Evolutionary conservation across 176 grass and related monocot genomes (phyloP).

Genomic region (Tuctoria greenei): DNA sequence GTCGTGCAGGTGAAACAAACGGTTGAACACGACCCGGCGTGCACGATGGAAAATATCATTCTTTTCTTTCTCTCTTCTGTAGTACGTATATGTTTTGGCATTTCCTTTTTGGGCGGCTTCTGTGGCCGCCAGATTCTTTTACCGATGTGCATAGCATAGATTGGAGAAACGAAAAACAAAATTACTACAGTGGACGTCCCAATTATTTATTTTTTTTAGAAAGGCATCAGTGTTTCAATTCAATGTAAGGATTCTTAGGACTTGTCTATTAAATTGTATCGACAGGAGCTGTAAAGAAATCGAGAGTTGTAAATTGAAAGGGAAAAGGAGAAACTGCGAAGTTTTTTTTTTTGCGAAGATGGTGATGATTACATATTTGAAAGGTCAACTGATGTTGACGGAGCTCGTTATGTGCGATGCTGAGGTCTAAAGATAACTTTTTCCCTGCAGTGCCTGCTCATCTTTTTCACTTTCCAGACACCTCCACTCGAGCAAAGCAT

Average conservation of each 20-base stretch:
- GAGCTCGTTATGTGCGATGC: not conserved
- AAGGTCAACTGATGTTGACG: not conserved
- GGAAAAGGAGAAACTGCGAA: too few relatives aligned
- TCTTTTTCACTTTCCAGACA: not conserved
- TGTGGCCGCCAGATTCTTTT: constrained; percentile 35
- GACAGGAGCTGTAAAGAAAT: not conserved
- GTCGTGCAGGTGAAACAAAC: constrained; percentile 28
- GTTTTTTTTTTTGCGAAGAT: not conserved
- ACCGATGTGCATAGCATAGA: constrained; percentile 40
- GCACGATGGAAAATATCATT: constrained; percentile 21
- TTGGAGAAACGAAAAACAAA: not conserved
- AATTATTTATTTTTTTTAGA: too few relatives aligned
- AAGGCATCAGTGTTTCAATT: not conserved
- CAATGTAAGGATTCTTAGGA: not conserved
- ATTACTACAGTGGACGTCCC: too few relatives aligned
- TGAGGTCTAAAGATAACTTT: constrained; percentile 32
- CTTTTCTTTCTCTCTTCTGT: not conserved
- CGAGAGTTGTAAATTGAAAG: not conserved
- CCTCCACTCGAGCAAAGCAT: not conserved
- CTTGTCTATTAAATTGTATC: not conserved
- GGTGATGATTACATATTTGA: not conserved
- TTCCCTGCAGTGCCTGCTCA: constrained; percentile 25
- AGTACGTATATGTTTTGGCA: not conserved
- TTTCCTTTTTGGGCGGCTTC: constrained; percentile 9
- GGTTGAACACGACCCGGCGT: constrained; percentile 20